Evolutionary conservation across 2,329 filamentous ascomycete genomes (phyloP), one percentile per base, ranked within the genome.

Genomic region (Aotearoamyces nothofagi): DNA sequence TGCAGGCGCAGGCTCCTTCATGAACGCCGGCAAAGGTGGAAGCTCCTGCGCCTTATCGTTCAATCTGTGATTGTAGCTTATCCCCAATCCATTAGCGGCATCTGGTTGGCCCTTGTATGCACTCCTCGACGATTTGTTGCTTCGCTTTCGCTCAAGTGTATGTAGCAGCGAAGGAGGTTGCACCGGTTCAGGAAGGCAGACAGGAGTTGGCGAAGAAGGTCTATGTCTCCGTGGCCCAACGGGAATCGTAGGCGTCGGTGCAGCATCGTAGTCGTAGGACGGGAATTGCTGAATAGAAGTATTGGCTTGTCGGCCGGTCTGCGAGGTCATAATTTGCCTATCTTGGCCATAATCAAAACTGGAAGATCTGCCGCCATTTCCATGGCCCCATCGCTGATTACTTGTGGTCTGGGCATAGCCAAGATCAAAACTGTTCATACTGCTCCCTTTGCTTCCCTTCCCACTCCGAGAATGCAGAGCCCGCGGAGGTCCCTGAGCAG

Each of bases 201-300:
- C 33, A 33, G 50, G 39, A 26, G 51, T 51, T 36, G 43, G 51
- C 24, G 49, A 49, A 32, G 53, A 43, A 14, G 59, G 55, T 23
- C 54, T 55, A 25, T 53, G 43, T 39, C 66, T 57, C 37, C 83
- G 71, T 32, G 86, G 82, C 4, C 86, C 86, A 27, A 66, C 77
- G 17, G 82, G 83, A 19, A 94, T 65, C 15, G 74, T 86, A 4
- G 87, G 87, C 20, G 78, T 87, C 9, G 87, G 86, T 15, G 84
- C 86, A 29, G 83, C 79, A 48, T 90, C 79, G 54, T 77, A 73
- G 42, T 78, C 69, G 41, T 65, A 48, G 13, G 40, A 32, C 20
- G 37, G 29, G 16, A 42, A 40, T 1, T 38, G 13, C 13, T 40
- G 22, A 22, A 17, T 26, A 13, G 30, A 32, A 13, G 33, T 32